These are phyloP conservation scores for Sclerotinia sclerotiorum DNA, from an alignment of 2,329 filamentous ascomycete species.

Conservation along the genomic window DNA sequence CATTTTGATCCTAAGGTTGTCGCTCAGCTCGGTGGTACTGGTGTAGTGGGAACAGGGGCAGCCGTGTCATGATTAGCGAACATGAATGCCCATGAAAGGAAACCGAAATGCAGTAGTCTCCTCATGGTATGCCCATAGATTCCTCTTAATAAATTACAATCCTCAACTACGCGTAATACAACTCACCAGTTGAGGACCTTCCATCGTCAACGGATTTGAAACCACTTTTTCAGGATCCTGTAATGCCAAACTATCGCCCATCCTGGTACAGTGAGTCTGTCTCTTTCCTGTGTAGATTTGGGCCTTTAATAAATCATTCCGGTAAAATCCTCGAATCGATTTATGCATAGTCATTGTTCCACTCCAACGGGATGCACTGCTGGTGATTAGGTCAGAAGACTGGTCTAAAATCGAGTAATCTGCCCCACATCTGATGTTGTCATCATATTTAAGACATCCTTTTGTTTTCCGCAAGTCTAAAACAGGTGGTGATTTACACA, in stretches of 20 bases:
- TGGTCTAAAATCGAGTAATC: neutral
- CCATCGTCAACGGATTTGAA: neutral
- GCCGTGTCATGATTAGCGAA: slow-evolving; percentile 2
- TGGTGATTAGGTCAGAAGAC: slow-evolving; percentile 19
- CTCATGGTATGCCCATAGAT: neutral
- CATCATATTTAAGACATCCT: neutral
- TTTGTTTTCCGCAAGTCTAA: neutral
- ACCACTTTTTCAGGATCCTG: too few relatives aligned
- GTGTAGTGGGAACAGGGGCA: neutral
- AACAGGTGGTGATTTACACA: neutral
- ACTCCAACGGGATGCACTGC: neutral
- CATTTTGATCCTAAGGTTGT: neutral
- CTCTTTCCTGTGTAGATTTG: neutral
- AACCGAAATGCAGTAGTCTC: neutral
- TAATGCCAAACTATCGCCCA: neutral
- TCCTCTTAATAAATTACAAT: neutral
- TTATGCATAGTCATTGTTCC: neutral
- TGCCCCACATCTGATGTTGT: slow-evolving; percentile 6
- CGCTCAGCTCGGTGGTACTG: neutral
- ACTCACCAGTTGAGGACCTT: neutral
- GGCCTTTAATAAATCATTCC: neutral
- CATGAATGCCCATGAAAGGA: neutral
- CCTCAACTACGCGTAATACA: neutral
- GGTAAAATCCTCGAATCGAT: neutral
- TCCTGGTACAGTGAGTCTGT: neutral